phyloP scores from a whole-genome alignment of 2,329 filamentous ascomycete species.

The Fusarium sp. region DNA sequence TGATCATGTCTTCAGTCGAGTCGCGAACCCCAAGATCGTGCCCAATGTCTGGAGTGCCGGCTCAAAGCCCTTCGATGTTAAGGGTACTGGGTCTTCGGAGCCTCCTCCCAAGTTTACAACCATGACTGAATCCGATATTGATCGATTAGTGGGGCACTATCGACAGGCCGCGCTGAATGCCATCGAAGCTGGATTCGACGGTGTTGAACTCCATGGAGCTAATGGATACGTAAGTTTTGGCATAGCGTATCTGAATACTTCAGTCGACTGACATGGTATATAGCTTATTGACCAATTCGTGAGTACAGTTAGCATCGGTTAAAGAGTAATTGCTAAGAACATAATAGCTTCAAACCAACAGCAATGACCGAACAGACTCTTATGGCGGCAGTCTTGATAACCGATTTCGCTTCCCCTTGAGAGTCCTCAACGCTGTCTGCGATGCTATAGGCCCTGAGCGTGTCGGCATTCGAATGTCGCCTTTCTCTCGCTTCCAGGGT shows the following conservation, averaged over 20 bases:
- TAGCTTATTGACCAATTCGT: slow-evolving; percentile 67
- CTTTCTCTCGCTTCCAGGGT: slow-evolving; percentile 70
- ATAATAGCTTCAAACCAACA: slow-evolving; percentile 53
- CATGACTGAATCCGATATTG: slow-evolving; percentile 74
- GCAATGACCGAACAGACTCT: slow-evolving; percentile 63
- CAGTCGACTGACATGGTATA: slow-evolving; percentile 4
- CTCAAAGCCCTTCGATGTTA: slow-evolving; percentile 21
- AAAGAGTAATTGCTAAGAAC: background rate
- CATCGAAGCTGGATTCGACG: slow-evolving; percentile 75
- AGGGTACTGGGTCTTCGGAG: slow-evolving; percentile 17
- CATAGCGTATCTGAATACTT: background rate
- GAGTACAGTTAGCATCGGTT: background rate
- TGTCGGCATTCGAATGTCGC: slow-evolving; percentile 68
- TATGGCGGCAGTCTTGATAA: slow-evolving; percentile 68
- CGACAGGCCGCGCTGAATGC: slow-evolving; percentile 66
- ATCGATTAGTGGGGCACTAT: slow-evolving; percentile 69
- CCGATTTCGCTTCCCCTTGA: slow-evolving; percentile 61
- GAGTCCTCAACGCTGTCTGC: slow-evolving; percentile 59
- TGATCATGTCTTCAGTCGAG: slow-evolving; percentile 28
- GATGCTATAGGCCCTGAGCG: slow-evolving; percentile 63
- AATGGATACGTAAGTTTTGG: slow-evolving; percentile 66
- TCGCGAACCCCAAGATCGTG: slow-evolving; percentile 37
- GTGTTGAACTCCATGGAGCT: slow-evolving; percentile 70
- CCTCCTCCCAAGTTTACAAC: slow-evolving; percentile 52
- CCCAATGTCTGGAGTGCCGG: slow-evolving; percentile 36